phyloP scores from a whole-genome alignment of 140 eudicot genomes.

The Stevia rebaudiana region DNA sequence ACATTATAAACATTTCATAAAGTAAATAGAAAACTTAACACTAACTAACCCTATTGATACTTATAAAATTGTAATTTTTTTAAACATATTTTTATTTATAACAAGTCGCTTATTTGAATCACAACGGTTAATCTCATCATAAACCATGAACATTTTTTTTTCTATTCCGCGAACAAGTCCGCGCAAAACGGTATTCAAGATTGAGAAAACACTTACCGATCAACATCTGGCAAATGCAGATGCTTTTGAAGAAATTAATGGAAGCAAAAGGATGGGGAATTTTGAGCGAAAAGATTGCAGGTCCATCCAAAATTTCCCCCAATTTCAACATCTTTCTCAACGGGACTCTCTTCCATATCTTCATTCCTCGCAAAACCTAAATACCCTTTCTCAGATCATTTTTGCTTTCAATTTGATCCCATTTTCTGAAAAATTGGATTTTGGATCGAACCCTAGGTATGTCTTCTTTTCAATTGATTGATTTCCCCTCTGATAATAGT shows the following conservation, averaged over 20 bases:
- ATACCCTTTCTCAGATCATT: too few species aligned
- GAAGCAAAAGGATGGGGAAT: constrained; percentile 9
- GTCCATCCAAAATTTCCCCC: constrained; percentile 19
- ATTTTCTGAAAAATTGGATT: not conserved
- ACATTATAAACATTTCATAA: too few species aligned
- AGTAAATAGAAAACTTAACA: too few species aligned
- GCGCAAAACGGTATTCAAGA: not conserved
- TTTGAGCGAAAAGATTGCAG: constrained; percentile 23
- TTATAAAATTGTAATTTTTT: too few species aligned
- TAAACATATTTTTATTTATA: too few species aligned
- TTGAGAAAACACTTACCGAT: not conserved
- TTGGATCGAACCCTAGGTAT: constrained; percentile 21
- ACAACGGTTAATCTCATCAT: too few species aligned
- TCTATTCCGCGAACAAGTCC: constrained; percentile 8
- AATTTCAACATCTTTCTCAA: constrained; percentile 23
- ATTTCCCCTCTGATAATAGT: not conserved
- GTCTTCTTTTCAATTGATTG: not conserved
- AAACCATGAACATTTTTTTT: not conserved
- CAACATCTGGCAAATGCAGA: constrained; percentile 26
- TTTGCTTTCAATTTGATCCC: constrained; percentile 4
- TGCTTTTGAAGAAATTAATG: constrained; percentile 6
- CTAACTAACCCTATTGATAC: too few species aligned
- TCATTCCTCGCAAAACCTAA: constrained; percentile 8
- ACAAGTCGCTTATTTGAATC: too few species aligned
- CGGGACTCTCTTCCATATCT: not conserved